Conservation (phyloP, 1,139 yeast species). For the Yamadazyma buinensis region DNA sequence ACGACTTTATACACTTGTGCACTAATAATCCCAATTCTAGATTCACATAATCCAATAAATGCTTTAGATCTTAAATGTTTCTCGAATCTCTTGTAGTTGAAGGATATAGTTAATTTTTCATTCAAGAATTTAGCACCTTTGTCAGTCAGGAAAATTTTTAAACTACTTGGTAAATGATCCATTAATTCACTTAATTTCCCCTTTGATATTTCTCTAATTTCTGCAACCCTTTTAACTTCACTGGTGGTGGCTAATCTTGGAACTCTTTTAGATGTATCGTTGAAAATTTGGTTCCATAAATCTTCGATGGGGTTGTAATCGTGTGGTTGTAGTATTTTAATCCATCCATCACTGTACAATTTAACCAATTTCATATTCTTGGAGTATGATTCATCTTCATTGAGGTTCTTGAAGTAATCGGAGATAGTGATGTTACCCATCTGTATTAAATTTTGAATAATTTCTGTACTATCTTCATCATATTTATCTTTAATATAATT, state of each 20-base stretch:
- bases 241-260: slow-evolving; percentile 50
- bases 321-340: slow-evolving; percentile 38
- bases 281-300: slow-evolving; percentile 52
- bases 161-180: slow-evolving; percentile 22
- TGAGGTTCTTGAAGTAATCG: slow-evolving; percentile 50
- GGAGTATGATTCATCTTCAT: slow-evolving; percentile 21
- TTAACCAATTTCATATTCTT: slow-evolving; percentile 37
- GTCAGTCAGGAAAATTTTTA: slow-evolving; percentile 25
- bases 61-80: slow-evolving; percentile 64
- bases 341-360: slow-evolving; percentile 57
- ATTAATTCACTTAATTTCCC: slow-evolving; percentile 35
- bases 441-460: slow-evolving; percentile 66
- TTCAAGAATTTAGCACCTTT: slow-evolving; percentile 42
- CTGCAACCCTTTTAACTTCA: slow-evolving; percentile 62
- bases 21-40: slow-evolving; percentile 68
- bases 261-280: slow-evolving; percentile 45
- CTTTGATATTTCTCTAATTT: slow-evolving; percentile 62
- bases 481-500: slow-evolving; percentile 41
- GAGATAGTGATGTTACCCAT: slow-evolving; percentile 61
- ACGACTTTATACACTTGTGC: slow-evolving; percentile 62
- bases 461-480: slow-evolving; percentile 55
- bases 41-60: slow-evolving; percentile 58
- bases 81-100: slow-evolving; percentile 65
- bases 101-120: slow-evolving; percentile 50
- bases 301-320: slow-evolving; percentile 49